Evolutionary conservation across 2,329 filamentous ascomycete genomes (phyloP).

Genomic region (Phoma sp.): DNA sequence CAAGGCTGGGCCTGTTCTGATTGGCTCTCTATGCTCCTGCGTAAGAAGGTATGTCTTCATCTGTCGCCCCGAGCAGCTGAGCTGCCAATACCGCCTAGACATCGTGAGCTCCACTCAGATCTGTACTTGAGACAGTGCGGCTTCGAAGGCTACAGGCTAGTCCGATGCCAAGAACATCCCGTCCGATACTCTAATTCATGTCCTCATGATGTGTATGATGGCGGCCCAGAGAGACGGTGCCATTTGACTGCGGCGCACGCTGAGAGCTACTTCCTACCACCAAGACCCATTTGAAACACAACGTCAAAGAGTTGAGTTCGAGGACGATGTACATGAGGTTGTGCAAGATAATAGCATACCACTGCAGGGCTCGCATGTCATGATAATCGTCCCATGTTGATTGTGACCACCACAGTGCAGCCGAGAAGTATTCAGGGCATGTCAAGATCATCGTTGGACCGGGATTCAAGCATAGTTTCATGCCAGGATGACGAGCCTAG

Average conservation of each 20-base stretch:
- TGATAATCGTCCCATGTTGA: conserved; percentile 54
- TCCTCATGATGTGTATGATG: not conserved
- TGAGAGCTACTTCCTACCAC: conserved; percentile 23
- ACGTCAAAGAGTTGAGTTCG: conserved; percentile 22
- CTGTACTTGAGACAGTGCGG: too few species aligned
- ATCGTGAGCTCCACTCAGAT: too few species aligned
- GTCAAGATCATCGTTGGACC: conserved; percentile 62
- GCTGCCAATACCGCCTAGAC: too few species aligned
- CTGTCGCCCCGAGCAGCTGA: too few species aligned
- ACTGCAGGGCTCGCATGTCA: conserved; percentile 41
- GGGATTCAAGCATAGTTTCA: conserved; percentile 56
- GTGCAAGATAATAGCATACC: conserved; percentile 26
- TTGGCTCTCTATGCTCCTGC: not conserved
- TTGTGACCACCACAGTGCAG: conserved; percentile 62
- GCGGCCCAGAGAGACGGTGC: conserved; percentile 11
- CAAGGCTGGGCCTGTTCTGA: not conserved
- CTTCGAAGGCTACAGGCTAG: too few species aligned
- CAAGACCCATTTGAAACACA: conserved; percentile 21
- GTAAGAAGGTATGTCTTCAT: not conserved
- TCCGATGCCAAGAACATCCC: not conserved
- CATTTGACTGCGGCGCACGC: conserved; percentile 25
- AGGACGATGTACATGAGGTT: conserved; percentile 31
- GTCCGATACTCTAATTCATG: not conserved
- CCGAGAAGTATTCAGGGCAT: conserved; percentile 52
- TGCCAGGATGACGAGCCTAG: conserved; percentile 53